Conservation (phyloP, 1,284 basidiomycete species). For the Pascua sp. region DNA sequence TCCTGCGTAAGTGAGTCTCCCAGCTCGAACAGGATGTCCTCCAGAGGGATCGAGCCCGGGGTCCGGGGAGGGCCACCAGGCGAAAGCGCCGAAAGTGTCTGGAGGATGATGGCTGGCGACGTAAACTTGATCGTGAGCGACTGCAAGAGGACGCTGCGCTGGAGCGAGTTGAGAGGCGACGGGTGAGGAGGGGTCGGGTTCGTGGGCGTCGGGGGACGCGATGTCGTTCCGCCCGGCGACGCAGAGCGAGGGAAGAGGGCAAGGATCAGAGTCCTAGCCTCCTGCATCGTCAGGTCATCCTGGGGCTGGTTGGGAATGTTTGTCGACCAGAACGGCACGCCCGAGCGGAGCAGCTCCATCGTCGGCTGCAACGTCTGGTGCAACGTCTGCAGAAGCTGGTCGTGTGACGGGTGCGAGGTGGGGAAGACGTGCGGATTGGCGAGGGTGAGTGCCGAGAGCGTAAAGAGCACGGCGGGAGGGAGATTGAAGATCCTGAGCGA, state of each 20-base stretch:
- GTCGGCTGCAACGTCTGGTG: conserved; percentile 39
- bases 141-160: conserved; percentile 38
- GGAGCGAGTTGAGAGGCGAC: conserved; percentile 39
- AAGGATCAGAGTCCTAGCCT: conserved; percentile 44
- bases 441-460: conserved; percentile 42
- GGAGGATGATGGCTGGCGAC: conserved; percentile 46
- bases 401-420: conserved; percentile 33
- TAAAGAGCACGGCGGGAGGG: conserved; percentile 40
- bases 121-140: conserved; percentile 47
- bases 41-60: conserved; percentile 38
- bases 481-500: conserved; percentile 44
- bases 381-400: conserved; percentile 34
- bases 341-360: conserved; percentile 37
- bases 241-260: conserved; percentile 42
- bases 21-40: conserved; percentile 49
- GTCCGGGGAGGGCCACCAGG: conserved; percentile 43
- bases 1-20: conserved; percentile 48
- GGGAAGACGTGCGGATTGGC: conserved; percentile 44
- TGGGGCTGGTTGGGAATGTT: conserved; percentile 33
- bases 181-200: conserved; percentile 44
- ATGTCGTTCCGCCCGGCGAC: conserved; percentile 20
- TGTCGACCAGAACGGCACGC: conserved; percentile 40
- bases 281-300: conserved; percentile 44
- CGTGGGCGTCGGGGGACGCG: conserved; percentile 41
- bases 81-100: conserved; percentile 43